These are phyloP conservation scores for Suillus variegatus DNA, from an alignment of 768 basidiomycete genomes.

Conservation along the genomic window DNA sequence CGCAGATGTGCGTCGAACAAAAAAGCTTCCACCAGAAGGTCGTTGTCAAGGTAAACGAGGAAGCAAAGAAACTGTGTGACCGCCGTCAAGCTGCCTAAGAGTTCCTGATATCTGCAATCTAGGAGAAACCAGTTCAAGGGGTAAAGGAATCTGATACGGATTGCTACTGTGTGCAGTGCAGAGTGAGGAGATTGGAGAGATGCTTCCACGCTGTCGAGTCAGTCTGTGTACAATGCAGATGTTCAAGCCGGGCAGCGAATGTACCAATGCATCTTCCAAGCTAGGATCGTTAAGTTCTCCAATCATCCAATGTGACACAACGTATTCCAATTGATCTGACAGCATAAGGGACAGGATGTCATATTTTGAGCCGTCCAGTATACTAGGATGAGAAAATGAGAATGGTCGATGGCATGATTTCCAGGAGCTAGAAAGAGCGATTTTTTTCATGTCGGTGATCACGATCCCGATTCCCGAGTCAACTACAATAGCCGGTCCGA, in stretches of 20 bases:
- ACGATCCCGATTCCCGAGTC: no score
- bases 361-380: no score
- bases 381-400: not conserved
- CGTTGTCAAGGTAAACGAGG: not conserved
- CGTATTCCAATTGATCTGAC: not conserved
- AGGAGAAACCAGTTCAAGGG: not conserved
- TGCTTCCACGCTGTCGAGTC: not conserved
- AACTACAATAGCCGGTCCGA: no score
- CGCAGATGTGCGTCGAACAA: not conserved
- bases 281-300: not conserved
- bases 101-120: not conserved
- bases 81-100: no score
- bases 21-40: not conserved
- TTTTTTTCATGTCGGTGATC: no score
- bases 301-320: not conserved
- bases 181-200: not conserved
- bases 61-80: not conserved
- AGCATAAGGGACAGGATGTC: not conserved
- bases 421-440: no score
- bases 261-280: not conserved
- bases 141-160: not conserved
- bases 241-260: not conserved
- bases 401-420: not conserved
- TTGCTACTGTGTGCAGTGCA: not conserved
- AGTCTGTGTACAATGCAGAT: not conserved